A percentile compares a stretch with the other conserved stretches of the same genome.
phyloP scores from a whole-genome alignment of 2,329 filamentous ascomycete genomes.

The Neodidymelliopsis sp. region DNA sequence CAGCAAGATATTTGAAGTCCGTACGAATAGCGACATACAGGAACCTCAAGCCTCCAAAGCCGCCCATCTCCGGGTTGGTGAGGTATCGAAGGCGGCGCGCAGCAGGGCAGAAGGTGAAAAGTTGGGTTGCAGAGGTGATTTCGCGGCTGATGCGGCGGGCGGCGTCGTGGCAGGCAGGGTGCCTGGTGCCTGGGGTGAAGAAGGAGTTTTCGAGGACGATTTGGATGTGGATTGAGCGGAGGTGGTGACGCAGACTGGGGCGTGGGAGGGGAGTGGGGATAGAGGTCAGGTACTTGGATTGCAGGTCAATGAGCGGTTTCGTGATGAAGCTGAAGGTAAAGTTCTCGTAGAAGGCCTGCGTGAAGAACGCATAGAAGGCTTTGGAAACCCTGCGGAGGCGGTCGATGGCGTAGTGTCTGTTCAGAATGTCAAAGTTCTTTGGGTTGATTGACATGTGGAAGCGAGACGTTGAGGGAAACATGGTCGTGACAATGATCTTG shows the following conservation, averaged over 20 bases:
- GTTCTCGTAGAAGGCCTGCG: conserved; percentile 19
- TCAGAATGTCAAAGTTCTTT: conserved; percentile 11
- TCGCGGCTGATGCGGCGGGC: neutral
- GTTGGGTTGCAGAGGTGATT: conserved; percentile 11
- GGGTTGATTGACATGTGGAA: conserved; percentile 10
- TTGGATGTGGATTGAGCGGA: conserved; percentile 10
- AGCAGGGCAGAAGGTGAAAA: conserved; percentile 17
- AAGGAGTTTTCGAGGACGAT: conserved; percentile 20
- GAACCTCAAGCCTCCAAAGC: conserved; percentile 10
- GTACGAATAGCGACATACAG: conserved; percentile 18
- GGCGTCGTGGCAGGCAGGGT: neutral
- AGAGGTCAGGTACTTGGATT: conserved; percentile 1
- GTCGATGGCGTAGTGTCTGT: conserved; percentile 6
- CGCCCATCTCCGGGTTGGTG: conserved; percentile 1
- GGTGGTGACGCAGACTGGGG: neutral
- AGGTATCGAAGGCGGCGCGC: conserved; percentile 20
- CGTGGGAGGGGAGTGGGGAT: conserved; percentile 4
- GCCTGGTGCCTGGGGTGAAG: neutral
- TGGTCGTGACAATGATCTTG: conserved; percentile 3
- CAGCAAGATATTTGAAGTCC: conserved; percentile 1
- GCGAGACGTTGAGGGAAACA: neutral
- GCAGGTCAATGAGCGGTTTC: neutral
- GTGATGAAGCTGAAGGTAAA: conserved; percentile 13
- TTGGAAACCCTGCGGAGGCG: conserved; percentile 14
- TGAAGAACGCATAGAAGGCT: conserved; percentile 13